Percentiles rank a stretch among this genome's conserved stretches.
phyloP scores from a whole-genome alignment of 371 early-diverging fungal species.

The Thermomucor indicae-seudaticae region DNA sequence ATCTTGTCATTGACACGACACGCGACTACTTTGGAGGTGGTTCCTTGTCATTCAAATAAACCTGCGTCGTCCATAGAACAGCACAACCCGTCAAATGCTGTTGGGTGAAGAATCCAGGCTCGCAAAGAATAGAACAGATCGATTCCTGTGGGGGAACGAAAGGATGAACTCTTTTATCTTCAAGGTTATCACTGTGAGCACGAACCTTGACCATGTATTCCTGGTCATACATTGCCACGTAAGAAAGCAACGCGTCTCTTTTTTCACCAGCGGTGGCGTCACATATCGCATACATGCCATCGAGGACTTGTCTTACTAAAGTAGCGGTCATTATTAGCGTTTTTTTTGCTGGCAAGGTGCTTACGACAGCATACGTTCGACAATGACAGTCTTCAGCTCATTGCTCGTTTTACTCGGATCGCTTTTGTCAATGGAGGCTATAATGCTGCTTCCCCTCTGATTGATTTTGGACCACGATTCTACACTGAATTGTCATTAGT shows the following conservation, averaged over 20 bases:
- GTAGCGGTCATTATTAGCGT: not conserved
- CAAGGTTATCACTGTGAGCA: not conserved
- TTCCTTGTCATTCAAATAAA: not conserved
- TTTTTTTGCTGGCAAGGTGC: not conserved
- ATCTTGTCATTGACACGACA: too few relatives aligned
- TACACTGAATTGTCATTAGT: not conserved
- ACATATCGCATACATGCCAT: slow-evolving; percentile 11
- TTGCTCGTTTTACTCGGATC: not conserved
- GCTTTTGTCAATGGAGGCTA: slow-evolving; percentile 2
- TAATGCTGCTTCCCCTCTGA: not conserved
- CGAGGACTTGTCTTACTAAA: slow-evolving; percentile 9
- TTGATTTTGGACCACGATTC: slow-evolving; percentile 4
- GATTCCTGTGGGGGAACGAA: slow-evolving; percentile 14
- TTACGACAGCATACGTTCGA: not conserved
- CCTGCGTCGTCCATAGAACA: slow-evolving; percentile 3
- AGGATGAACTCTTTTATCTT: not conserved
- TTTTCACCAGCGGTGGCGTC: slow-evolving; percentile 3
- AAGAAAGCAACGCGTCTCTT: slow-evolving; percentile 1
- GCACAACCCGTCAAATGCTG: slow-evolving; percentile 4
- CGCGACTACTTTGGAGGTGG: too few relatives aligned
- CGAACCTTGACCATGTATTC: slow-evolving; percentile 16
- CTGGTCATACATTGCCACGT: slow-evolving; percentile 13
- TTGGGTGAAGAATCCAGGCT: slow-evolving; percentile 5
- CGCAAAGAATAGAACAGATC: slow-evolving; percentile 7
- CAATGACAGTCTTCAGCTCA: not conserved